Percentiles rank a stretch among this genome's conserved stretches.
phyloP scores from a whole-genome alignment of 148 eudicot genomes.

The Nepenthes gracilis region DNA sequence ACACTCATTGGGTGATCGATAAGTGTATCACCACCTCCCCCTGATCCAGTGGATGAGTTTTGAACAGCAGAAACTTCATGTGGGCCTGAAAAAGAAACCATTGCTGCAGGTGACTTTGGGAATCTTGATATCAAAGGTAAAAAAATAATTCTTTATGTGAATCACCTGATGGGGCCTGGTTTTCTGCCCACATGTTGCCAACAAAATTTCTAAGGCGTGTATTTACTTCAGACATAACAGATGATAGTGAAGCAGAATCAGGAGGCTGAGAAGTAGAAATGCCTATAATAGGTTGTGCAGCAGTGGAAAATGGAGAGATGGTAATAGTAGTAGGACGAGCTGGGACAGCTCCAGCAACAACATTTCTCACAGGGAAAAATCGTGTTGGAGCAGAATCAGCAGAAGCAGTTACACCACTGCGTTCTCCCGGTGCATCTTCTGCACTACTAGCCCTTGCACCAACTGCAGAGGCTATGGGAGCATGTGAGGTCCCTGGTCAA shows the following conservation, averaged over 20 bases:
- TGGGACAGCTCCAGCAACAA: constrained; percentile 42
- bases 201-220: constrained; percentile 36
- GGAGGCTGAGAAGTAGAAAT: constrained; percentile 30
- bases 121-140: neutral
- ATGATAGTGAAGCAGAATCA: constrained; percentile 28
- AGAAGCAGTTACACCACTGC: constrained; percentile 24
- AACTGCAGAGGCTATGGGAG: constrained; percentile 41
- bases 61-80: constrained; percentile 25
- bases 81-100: constrained; percentile 22
- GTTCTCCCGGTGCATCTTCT: constrained; percentile 47
- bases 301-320: constrained; percentile 26
- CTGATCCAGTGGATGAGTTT: constrained; percentile 20
- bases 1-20: neutral
- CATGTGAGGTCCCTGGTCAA: constrained; percentile 26
- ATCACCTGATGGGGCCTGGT: constrained; percentile 36
- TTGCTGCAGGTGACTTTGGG: neutral
- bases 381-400: constrained; percentile 37
- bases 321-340: constrained; percentile 25
- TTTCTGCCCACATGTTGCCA: constrained; percentile 27
- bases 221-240: constrained; percentile 37
- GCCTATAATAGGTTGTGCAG: constrained; percentile 28
- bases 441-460: constrained; percentile 54
- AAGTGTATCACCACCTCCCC: constrained; percentile 12
- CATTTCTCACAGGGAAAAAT: constrained; percentile 33
- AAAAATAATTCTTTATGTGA: neutral